A percentile compares a stretch with the other conserved stretches of the same genome.
phyloP scores from a whole-genome alignment of 139 green algal genomes.

The Volvox reticuliferus region DNA sequence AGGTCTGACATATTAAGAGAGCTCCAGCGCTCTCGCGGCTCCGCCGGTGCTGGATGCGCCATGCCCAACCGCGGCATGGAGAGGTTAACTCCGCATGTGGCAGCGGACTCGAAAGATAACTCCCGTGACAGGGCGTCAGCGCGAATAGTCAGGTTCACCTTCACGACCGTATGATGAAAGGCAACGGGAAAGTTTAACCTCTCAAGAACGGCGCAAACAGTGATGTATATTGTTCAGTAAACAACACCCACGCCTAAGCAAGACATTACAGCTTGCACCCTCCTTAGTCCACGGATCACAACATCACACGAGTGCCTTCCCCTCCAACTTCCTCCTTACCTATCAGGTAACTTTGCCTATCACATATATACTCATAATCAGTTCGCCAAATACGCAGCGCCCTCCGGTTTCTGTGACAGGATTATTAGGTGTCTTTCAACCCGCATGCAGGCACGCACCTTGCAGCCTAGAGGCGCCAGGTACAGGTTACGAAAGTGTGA shows the following conservation, averaged over 20 bases:
- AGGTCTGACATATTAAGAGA: slow-evolving; percentile 5
- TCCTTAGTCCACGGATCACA: too few species aligned
- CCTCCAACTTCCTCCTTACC: too few species aligned
- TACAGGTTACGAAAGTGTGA: slow-evolving; percentile 37
- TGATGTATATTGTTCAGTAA: too few species aligned
- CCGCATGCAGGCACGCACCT: neutral
- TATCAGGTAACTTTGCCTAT: neutral
- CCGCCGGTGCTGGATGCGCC: neutral
- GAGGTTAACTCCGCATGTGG: neutral
- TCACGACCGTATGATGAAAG: too few species aligned
- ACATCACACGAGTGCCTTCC: neutral
- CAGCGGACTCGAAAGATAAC: slow-evolving; percentile 12
- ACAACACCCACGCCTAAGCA: too few species aligned
- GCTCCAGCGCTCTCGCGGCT: slow-evolving; percentile 26
- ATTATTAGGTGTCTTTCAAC: too few species aligned
- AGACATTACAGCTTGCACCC: too few species aligned
- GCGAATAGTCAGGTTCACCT: slow-evolving; percentile 27
- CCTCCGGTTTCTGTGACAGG: too few species aligned
- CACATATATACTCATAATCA: neutral
- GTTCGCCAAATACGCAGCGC: neutral
- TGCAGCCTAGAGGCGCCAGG: slow-evolving; percentile 3
- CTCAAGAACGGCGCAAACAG: too few species aligned
- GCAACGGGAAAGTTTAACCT: too few species aligned
- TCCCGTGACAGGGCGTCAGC: slow-evolving; percentile 10
- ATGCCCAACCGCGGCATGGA: slow-evolving; percentile 17